These are phyloP conservation scores for Wickerhamomyces sp. DNA, from an alignment of 1,139 yeast genomes.

Conservation along the genomic window DNA sequence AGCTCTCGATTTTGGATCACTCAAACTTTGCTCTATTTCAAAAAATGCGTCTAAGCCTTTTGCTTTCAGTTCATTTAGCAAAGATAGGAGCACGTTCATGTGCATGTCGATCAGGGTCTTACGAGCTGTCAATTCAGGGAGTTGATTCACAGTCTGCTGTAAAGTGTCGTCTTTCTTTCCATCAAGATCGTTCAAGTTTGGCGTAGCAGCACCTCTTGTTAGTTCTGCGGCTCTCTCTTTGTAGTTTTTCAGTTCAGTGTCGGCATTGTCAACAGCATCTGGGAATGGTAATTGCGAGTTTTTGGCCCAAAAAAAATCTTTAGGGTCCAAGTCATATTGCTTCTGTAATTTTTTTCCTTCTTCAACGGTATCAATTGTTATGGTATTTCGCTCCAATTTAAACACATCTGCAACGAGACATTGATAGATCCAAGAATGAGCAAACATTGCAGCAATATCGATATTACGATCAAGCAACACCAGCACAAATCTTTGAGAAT, in stretches of 20 bases:
- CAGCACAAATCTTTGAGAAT: constrained; percentile 64
- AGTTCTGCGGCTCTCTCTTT: constrained; percentile 84
- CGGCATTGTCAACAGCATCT: constrained; percentile 95
- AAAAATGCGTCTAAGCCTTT: constrained; percentile 85
- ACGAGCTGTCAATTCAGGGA: constrained; percentile 88
- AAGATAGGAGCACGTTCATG: constrained; percentile 87
- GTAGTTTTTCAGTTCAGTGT: constrained; percentile 71
- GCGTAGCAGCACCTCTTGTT: constrained; percentile 73
- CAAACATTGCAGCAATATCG: constrained; percentile 88
- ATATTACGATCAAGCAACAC: constrained; percentile 81
- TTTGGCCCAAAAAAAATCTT: constrained; percentile 84
- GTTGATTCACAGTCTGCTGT: constrained; percentile 83
- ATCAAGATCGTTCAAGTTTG: constrained; percentile 65
- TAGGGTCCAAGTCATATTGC: constrained; percentile 82
- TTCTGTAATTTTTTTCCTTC: constrained; percentile 38
- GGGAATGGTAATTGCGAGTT: constrained; percentile 92
- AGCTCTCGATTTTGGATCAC: constrained; percentile 54
- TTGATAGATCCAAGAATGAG: constrained; percentile 97
- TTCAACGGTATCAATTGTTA: constrained; percentile 49
- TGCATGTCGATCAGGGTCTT: constrained; percentile 91
- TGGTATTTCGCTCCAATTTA: constrained; percentile 71
- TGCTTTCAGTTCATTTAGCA: constrained; percentile 77
- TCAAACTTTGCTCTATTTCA: constrained; percentile 81
- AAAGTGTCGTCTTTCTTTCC: constrained; percentile 64
- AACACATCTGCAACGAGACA: constrained; percentile 94